These are phyloP conservation scores for Ogataea allantospora DNA, from an alignment of 805 yeast genomes.

Conservation along the genomic window DNA sequence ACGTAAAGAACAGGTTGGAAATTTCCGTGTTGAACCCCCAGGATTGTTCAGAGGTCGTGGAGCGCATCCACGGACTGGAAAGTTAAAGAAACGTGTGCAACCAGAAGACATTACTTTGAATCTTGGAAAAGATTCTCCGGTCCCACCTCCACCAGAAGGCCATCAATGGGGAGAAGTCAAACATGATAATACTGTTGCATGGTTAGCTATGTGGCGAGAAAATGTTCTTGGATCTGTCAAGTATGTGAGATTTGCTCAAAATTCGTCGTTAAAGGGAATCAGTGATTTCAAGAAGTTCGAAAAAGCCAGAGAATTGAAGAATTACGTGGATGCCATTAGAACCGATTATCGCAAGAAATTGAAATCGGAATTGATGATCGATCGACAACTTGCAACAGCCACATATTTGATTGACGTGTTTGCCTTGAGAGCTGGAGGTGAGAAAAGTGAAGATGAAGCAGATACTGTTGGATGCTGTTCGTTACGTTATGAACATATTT, in stretches of 20 bases:
- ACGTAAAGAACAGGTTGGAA: constrained; percentile 87
- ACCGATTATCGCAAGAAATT: constrained; percentile 68
- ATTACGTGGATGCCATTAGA: constrained; percentile 70
- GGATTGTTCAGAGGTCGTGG: constrained; percentile 96
- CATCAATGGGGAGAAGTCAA: constrained; percentile 87
- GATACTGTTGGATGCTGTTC: constrained; percentile 99
- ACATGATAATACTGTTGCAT: constrained; percentile 86
- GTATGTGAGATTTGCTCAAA: constrained; percentile 89
- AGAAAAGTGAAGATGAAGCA: constrained; percentile 95
- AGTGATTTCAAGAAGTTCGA: constrained; percentile 91
- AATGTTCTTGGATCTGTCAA: constrained; percentile 80
- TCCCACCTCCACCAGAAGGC: constrained; percentile 85
- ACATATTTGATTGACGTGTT: constrained; percentile 88
- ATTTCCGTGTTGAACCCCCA: constrained; percentile 94
- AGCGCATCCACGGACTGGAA: constrained; percentile 95
- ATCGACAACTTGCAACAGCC: constrained; percentile 91
- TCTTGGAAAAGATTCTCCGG: constrained; percentile 63
- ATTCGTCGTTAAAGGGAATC: constrained; percentile 86
- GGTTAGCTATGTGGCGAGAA: constrained; percentile 98
- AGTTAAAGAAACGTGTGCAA: constrained; percentile 75
- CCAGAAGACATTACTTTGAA: constrained; percentile 91
- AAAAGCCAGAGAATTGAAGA: constrained; percentile 81
- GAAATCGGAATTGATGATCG: constrained; percentile 74
- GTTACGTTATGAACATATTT: constrained; percentile 83
- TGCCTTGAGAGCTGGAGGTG: constrained; percentile 98